phyloP scores from a whole-genome alignment of 257 asterid genomes.

The Fraxinus quadrangulata region DNA sequence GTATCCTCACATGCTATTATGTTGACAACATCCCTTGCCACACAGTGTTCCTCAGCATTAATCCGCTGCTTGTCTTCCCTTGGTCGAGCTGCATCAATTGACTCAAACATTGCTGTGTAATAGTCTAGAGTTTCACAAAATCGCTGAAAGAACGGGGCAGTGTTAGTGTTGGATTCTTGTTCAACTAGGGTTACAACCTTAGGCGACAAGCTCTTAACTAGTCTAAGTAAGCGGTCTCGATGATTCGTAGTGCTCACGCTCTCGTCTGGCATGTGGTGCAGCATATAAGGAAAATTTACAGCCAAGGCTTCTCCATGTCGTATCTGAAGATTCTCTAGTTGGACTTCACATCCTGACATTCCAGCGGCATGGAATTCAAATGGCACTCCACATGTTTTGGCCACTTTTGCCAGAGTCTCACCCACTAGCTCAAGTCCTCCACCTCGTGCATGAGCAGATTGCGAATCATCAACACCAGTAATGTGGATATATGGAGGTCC shows the following conservation, averaged over 20 bases:
- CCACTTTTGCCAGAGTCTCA: slow-evolving; percentile 56
- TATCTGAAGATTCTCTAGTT: slow-evolving; percentile 51
- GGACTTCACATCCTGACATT: slow-evolving; percentile 69
- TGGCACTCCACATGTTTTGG: slow-evolving; percentile 67
- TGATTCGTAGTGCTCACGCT: slow-evolving; percentile 78
- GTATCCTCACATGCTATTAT: slow-evolving; percentile 82
- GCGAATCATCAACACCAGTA: slow-evolving; percentile 53
- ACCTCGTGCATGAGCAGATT: slow-evolving; percentile 78
- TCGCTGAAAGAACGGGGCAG: slow-evolving; percentile 63
- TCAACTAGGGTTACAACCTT: slow-evolving; percentile 77
- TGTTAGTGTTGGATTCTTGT: slow-evolving; percentile 89
- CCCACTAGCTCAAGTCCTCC: slow-evolving; percentile 88
- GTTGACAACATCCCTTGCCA: slow-evolving; percentile 82
- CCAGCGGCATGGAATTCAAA: slow-evolving; percentile 85
- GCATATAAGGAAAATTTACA: slow-evolving; percentile 75
- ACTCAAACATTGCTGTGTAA: slow-evolving; percentile 90
- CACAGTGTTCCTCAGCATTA: slow-evolving; percentile 78
- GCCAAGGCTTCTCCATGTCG: slow-evolving; percentile 78
- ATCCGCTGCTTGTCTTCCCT: slow-evolving; percentile 72
- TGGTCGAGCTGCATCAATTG: slow-evolving; percentile 66
- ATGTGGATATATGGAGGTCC: slow-evolving; percentile 49
- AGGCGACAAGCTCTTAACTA: slow-evolving; percentile 79
- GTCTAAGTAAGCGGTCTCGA: slow-evolving; percentile 71
- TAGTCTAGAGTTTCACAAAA: slow-evolving; percentile 75
- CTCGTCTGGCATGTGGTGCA: slow-evolving; percentile 98